Evolutionary conservation across 148 eudicot genomes (phyloP).

Genomic region (Oxyria digyna): DNA sequence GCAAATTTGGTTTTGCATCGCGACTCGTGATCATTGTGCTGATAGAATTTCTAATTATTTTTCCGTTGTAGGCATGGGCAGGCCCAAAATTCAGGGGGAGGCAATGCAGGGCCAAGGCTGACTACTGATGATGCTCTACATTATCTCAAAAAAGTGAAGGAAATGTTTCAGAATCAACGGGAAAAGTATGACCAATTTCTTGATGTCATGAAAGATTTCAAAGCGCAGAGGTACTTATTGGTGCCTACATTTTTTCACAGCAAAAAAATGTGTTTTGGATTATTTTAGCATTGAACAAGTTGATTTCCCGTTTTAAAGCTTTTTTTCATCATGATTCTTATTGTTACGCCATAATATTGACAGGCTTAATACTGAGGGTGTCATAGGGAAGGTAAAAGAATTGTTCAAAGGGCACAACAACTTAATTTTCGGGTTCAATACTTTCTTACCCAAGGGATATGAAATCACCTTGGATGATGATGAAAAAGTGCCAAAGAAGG

Average conservation of each 20-base stretch:
- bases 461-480: conserved; percentile 81
- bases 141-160: conserved; percentile 93
- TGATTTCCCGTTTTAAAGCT: background rate
- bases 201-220: conserved; percentile 98
- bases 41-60: background rate
- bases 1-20: background rate
- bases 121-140: conserved; percentile 90
- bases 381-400: conserved; percentile 83
- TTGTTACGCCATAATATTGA: conserved; percentile 9
- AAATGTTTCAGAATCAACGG: conserved; percentile 82
- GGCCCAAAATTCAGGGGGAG: conserved; percentile 39
- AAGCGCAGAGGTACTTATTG: conserved; percentile 61
- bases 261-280: no score
- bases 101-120: conserved; percentile 45
- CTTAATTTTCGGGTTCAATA: conserved; percentile 82
- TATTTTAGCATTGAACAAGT: background rate
- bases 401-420: conserved; percentile 89
- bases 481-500: conserved; percentile 66
- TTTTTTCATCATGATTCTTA: background rate
- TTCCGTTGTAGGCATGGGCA: conserved; percentile 45
- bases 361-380: conserved; percentile 93
- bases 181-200: conserved; percentile 92
- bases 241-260: no score
- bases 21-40: background rate
- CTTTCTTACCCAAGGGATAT: conserved; percentile 96